Evolutionary conservation across 768 basidiomycete genomes (phyloP), one percentile per base, ranked within the genome.

Genomic region (Coprinopsis sp.): DNA sequence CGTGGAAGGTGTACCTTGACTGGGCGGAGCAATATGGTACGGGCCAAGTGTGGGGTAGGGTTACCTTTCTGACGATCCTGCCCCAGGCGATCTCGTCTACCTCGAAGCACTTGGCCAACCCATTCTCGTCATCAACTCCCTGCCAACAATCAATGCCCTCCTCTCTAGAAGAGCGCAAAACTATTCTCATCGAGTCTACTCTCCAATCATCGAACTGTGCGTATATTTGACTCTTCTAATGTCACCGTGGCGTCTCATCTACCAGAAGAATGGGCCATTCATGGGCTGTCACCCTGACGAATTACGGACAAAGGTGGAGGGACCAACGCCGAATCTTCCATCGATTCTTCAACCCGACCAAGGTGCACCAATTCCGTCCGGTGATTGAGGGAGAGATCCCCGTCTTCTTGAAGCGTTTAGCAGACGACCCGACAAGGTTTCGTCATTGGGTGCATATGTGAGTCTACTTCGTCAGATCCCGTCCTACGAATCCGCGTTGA

Each of bases 231-330:
- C n/a, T n/a, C n/a, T n/a, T n/a, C n/a, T n/a, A n/a, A n/a, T n/a
- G n/a, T n/a, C n/a, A n/a, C n/a, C n/a, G n/a, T n/a, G n/a, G n/a
- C n/a, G n/a, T n/a, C n/a, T n/a, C n/a, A n/a, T n/a, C n/a, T n/a
- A n/a, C n/a, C n/a, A n/a, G n/a, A n/a, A n/a, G n/a, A n/a, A n/a
- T n/a, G n/a, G n/a, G n/a, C n/a, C n/a, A n/a, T n/a, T n/a, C n/a
- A n/a, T n/a, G n/a, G n/a, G n/a, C n/a, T n/a, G n/a, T 47, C 23
- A 21, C n/a, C 3, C 18, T n/a, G n/a, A 70, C 74, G 63, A 70
- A 69, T 1, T 78, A 59, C 37, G 52, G 54, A 33, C 27, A 46
- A 6, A 50, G 65, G 46, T 79, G 76, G 72, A 69, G 67, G 38
- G 64, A 64, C 25, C 78, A 77, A 51, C 69, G 78, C 28, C 67